These are phyloP conservation scores for Fusarium tricinctum DNA, from an alignment of 2,329 filamentous ascomycete genomes.

Conservation along the genomic window DNA sequence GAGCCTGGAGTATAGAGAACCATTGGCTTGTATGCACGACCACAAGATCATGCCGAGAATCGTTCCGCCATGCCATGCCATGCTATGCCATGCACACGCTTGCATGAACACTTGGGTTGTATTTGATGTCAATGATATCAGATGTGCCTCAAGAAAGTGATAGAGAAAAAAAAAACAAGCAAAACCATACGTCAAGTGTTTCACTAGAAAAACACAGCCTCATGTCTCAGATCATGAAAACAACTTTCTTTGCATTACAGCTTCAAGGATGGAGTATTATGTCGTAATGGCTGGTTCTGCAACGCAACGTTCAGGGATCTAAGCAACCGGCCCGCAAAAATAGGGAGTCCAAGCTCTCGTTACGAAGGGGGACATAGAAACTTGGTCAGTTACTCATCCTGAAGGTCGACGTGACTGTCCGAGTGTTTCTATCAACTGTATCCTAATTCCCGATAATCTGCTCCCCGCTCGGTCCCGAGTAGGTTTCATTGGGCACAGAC, in stretches of 20 bases:
- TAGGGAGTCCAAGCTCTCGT: no score
- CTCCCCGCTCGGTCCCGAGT: neutral
- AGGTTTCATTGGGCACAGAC: neutral
- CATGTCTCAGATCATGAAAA: conserved; percentile 17
- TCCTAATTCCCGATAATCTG: no score
- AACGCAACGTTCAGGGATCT: conserved; percentile 2
- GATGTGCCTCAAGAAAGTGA: neutral
- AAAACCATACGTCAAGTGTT: conserved; percentile 18
- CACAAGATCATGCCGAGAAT: neutral
- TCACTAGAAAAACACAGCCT: conserved; percentile 29
- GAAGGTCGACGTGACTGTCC: no score
- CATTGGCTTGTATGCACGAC: conserved; percentile 9
- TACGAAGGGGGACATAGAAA: no score
- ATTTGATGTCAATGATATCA: neutral
- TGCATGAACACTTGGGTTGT: neutral
- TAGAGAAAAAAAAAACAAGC: neutral
- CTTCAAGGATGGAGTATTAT: neutral
- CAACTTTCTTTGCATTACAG: conserved; percentile 8
- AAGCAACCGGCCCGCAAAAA: no score
- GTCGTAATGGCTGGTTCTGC: conserved; percentile 1
- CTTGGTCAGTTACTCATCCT: no score
- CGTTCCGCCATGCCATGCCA: neutral
- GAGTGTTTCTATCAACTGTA: no score
- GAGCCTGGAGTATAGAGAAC: conserved; percentile 1
- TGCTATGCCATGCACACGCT: neutral